Base-by-base conservation (phyloP, 176 grass and related monocot species). In the Alloteropsis semialata region DNA sequence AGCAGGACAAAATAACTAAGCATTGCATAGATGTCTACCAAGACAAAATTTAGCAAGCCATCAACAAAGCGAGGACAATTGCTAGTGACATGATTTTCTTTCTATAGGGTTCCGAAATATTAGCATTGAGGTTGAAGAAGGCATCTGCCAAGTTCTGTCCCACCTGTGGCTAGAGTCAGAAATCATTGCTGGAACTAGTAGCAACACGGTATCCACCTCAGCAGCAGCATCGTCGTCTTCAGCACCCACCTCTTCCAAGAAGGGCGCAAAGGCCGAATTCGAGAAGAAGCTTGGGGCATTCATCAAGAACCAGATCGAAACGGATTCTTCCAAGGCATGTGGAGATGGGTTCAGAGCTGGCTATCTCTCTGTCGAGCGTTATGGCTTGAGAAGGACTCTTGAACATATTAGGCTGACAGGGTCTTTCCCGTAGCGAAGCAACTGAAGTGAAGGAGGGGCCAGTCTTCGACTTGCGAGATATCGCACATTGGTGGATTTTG, bases 121-220 rank as follows among this genome's bases (percentile, higher is more conserved):
- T 72, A 89, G 84, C 66, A 91, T 83, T 53, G 76, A 80, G 53
- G 94, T 91, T 53, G 94, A 97, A 85, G 94, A 93, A 89, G 94
- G 94, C 66, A 97, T 97, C 53, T 97, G 94, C 43, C 94, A 97
- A 78, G 94, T 97, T 58, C 69, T 97, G 21, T 84, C 94, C 17
- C 81, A 97, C 64, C 76, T 97, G 77, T 97, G 94, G 94, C 84
- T 97, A 1, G 91, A 91, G 21, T 96, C 94, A 4, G 88, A 97
- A 50, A 93, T 91, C 25, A 87, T 88, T 7, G 57, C 77, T 14
- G 90, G 90, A 44, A 65, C 90, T 69, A 65, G 76, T 45, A 41
- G 53, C 29, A 88, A 82, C 6, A 39, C 41, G 1, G 71, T 62
- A 39, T 75, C 91, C 46, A 78, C 78, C 7, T 84, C 88, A 21